Base-by-base conservation (phyloP, 495 filamentous ascomycete species). In the Neurospora sp. region DNA sequence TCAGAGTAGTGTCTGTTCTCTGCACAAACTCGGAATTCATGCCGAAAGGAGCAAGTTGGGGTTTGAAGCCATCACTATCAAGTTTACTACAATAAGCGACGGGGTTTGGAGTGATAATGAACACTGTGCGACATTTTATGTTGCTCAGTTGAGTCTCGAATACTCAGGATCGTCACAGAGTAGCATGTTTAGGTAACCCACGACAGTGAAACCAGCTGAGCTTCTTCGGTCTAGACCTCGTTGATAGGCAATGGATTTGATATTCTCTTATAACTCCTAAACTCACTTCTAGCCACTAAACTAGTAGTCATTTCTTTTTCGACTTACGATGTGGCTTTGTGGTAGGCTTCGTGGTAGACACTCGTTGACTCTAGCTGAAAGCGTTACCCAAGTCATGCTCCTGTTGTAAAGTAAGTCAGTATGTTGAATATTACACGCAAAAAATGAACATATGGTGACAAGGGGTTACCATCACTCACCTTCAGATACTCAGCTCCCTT, bases 401-500 rank as follows among this genome's bases (percentile, higher is more conserved):
- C 91, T 94, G 75, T 69, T 14, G 23, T 74, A 74, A 27, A 39
- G 37, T 12, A 71, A 71, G 77, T 73, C 40, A 75, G 46, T 31
- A 41, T 41, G 18, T 12, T 23, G 14, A 5, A 39, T 8, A 39
- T 54, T 73, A 46, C 60, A 16, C 54, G 23, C 54, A 66, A 46
- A 10, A 69, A 62, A 42, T 8, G 39, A 76, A 23, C 38, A 39
- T 20, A 38, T 7, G 37, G 4, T n/a, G 12, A 6, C 9, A 27
- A 23, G 27, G 16, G 16, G 54, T 14, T 12, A 60, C 71, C 49
- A 70, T 70, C 72, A 79, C 86, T 74, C 83, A 93, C 92, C 89
- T 95, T 96, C 73, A 96, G 82, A 81, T 96, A 96, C 75, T 96
- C 93, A 49, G 88, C 87, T 2, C 93, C 93, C 83, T 93, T 96